Evolutionary conservation across 176 grass and related monocot genomes (phyloP), one percentile per base, ranked within the genome.

Genomic region (Guadua angustifolia): DNA sequence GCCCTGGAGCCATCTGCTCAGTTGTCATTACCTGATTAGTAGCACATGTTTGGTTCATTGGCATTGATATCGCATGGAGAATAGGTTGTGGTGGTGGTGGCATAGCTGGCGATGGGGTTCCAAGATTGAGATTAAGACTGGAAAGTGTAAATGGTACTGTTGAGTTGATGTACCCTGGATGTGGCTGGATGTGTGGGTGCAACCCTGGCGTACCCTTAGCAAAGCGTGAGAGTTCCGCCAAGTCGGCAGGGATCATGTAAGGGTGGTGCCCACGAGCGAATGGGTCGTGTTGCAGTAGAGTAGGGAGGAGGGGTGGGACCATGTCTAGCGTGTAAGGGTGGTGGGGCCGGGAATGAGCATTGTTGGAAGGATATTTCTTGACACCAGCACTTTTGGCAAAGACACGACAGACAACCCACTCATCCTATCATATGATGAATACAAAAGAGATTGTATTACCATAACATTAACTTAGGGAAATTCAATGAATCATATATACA

Each of bases 331-430:
- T 63, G 74, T 94, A 97, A 10, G 89, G 85, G 75, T 94, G 85
- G 76, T 90, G 82, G 9, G 82, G 55, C 22, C 91, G 87, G 29
- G 88, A 66, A 75, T 89, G 92, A 12, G 66, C 17, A 36, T 50
- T 85, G 77, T 77, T 94, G 52, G 94, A 94, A 7, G 89, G 69
- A 32, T 93, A 91, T 71, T 97, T 90, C 88, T 94, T 97, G 19
- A 49, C 79, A 15, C 67, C 79, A 0, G 73, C 45, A 51, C 84
- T 94, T 78, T 97, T 97, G 51, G 89, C 89, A 71, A 97, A 97
- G 4, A 97, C 61, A 7, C 94, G 92, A 39, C 92, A 97, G 0
- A 97, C 86, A 19, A 92, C 88, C 92, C 94, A 97, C 59, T 94
- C 90, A 66, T 97, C 94, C 94, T 97, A 58, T 7, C 8, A 66